Percentiles rank a stretch among this genome's conserved stretches.
Evolutionary conservation across 345 rosid species (phyloP).

Genomic region (Schrenkiella parvula): DNA sequence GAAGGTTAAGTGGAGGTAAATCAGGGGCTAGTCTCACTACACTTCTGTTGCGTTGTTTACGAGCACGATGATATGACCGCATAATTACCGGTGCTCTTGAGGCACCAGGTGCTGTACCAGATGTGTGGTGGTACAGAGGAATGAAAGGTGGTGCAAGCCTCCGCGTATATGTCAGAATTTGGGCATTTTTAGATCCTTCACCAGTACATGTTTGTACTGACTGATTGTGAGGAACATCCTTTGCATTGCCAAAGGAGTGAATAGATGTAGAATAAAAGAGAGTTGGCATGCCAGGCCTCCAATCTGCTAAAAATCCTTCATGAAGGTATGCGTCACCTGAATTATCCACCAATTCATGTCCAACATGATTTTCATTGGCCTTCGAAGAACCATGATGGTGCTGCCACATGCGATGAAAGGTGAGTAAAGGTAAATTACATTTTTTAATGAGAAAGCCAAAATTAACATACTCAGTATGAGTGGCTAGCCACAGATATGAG

Average conservation of each 20-base stretch:
- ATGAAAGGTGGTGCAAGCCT: conserved; percentile 32
- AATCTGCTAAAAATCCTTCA: conserved; percentile 82
- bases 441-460: conserved; percentile 12
- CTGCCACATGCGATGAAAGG: conserved; percentile 37
- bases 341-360: conserved; percentile 53
- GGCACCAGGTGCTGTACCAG: conserved; percentile 24
- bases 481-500: conserved; percentile 9
- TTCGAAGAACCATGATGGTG: conserved; percentile 44
- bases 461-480: conserved; percentile 2
- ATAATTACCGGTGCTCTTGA: conserved; percentile 39
- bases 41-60: conserved; percentile 39
- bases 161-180: conserved; percentile 29
- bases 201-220: conserved; percentile 17
- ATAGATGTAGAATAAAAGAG: conserved; percentile 30
- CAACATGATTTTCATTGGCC: conserved; percentile 47
- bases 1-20: conserved; percentile 92
- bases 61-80: conserved; percentile 47
- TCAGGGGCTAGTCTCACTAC: conserved; percentile 93
- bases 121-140: conserved; percentile 26
- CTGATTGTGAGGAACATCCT: conserved; percentile 27
- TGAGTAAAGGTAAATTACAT: neutral
- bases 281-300: conserved; percentile 56
- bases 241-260: conserved; percentile 31
- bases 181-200: conserved; percentile 39
- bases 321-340: conserved; percentile 70